Percentiles rank a stretch among this genome's conserved stretches.
These are phyloP conservation scores for Emmonsiellopsis sp. DNA, from an alignment of 2,329 filamentous ascomycete species.

Conservation along the genomic window DNA sequence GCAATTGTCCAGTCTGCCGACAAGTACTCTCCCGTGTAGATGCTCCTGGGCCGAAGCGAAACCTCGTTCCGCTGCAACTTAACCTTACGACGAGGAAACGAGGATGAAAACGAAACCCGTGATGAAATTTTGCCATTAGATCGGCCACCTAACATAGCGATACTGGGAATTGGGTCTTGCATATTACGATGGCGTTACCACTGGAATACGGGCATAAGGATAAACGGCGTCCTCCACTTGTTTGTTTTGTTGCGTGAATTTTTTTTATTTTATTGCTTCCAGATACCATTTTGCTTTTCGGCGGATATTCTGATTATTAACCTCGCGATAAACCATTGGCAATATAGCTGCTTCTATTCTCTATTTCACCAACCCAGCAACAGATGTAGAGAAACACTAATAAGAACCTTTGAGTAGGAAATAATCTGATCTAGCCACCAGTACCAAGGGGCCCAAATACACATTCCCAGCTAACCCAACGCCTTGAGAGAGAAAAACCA, in stretches of 20 bases:
- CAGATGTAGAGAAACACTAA: too few relatives aligned
- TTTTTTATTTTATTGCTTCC: neutral
- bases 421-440: too few relatives aligned
- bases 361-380: too few relatives aligned
- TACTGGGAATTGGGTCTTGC: neutral
- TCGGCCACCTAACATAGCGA: neutral
- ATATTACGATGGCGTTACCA: neutral
- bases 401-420: too few relatives aligned
- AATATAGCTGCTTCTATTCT: too few relatives aligned
- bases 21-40: constrained; percentile 31
- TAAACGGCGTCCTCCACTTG: neutral
- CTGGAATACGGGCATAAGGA: neutral
- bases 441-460: too few relatives aligned
- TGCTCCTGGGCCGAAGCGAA: constrained; percentile 22
- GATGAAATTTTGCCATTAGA: neutral
- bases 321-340: too few relatives aligned
- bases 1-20: constrained; percentile 37
- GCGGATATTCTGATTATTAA: neutral
- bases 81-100: constrained; percentile 25
- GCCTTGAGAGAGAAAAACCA: neutral
- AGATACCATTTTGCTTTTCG: neutral
- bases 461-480: too few relatives aligned
- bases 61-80: constrained; percentile 29
- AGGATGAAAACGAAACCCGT: neutral
- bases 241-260: neutral